A percentile compares a stretch with the other conserved stretches of the same genome.
Conservation (phyloP, 345 rosid species). For the Clarkia xantiana region DNA sequence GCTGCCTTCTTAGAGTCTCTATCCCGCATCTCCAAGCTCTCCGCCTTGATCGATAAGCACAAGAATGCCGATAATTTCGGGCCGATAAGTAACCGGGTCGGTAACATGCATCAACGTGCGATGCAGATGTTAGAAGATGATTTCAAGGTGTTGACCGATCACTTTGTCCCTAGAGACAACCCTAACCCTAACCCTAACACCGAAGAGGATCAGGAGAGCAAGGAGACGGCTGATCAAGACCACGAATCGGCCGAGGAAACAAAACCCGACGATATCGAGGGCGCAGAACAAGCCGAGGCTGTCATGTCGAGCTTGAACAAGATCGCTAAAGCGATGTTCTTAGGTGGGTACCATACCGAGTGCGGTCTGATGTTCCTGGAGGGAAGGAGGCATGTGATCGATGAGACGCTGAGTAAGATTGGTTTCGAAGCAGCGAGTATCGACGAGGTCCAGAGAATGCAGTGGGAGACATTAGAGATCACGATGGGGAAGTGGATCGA, state of each 20-base stretch:
- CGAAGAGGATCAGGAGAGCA: slow-evolving; percentile 1
- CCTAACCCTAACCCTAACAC: slow-evolving; percentile 3
- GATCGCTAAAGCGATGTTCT: slow-evolving; percentile 48
- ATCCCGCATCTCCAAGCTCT: slow-evolving; percentile 42
- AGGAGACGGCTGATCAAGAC: not conserved
- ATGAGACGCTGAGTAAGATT: slow-evolving; percentile 26
- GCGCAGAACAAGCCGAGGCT: slow-evolving; percentile 5
- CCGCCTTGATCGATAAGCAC: slow-evolving; percentile 13
- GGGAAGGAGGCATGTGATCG: slow-evolving; percentile 41
- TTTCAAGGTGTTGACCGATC: slow-evolving; percentile 23
- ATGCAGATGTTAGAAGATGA: slow-evolving; percentile 71
- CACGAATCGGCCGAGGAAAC: slow-evolving; percentile 1
- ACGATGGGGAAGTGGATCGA: slow-evolving; percentile 62
- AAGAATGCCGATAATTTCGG: slow-evolving; percentile 26
- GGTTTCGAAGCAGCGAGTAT: slow-evolving; percentile 69
- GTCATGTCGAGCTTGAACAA: slow-evolving; percentile 24
- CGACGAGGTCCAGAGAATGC: slow-evolving; percentile 73
- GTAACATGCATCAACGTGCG: slow-evolving; percentile 47
- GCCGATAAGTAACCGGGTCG: slow-evolving; percentile 35
- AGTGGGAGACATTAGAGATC: slow-evolving; percentile 57
- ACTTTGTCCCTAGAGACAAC: slow-evolving; percentile 8
- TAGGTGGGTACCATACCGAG: slow-evolving; percentile 53
- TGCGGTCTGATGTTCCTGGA: slow-evolving; percentile 53
- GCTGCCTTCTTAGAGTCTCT: slow-evolving; percentile 28
- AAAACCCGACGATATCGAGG: not conserved